These are phyloP conservation scores for Erodium maritimum DNA, from an alignment of 345 rosid genomes.

Conservation along the genomic window DNA sequence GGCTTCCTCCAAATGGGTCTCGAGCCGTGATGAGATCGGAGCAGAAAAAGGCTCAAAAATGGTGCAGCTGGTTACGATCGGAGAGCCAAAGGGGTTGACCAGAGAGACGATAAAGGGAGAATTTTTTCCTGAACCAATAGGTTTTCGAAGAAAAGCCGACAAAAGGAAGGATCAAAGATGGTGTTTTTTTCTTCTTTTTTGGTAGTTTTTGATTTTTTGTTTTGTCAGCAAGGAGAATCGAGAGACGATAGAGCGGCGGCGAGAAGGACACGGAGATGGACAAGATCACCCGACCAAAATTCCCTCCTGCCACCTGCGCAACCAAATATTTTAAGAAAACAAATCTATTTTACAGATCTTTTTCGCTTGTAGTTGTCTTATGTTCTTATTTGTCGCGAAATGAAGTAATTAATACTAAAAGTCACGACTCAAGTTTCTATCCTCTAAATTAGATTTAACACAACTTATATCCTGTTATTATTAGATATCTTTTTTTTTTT, in stretches of 20 bases:
- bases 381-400: no score
- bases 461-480: no score
- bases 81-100: slow-evolving; percentile 14
- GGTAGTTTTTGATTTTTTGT: no score
- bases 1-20: background rate
- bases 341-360: no score
- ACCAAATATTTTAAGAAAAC: no score
- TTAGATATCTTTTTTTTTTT: no score
- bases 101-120: background rate
- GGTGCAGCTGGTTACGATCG: background rate
- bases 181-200: background rate
- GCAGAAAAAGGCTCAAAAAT: slow-evolving; percentile 5
- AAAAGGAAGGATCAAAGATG: background rate
- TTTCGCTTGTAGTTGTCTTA: no score
- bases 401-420: no score
- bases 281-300: background rate
- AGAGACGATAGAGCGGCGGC: background rate
- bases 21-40: background rate
- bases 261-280: background rate
- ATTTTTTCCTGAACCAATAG: slow-evolving; percentile 1
- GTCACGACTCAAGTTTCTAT: no score
- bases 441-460: no score
- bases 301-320: background rate
- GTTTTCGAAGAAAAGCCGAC: slow-evolving; percentile 13
- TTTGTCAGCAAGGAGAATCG: background rate